Evolutionary conservation across 2,329 filamentous ascomycete species (phyloP).

Genomic region (Claviceps cyperi): DNA sequence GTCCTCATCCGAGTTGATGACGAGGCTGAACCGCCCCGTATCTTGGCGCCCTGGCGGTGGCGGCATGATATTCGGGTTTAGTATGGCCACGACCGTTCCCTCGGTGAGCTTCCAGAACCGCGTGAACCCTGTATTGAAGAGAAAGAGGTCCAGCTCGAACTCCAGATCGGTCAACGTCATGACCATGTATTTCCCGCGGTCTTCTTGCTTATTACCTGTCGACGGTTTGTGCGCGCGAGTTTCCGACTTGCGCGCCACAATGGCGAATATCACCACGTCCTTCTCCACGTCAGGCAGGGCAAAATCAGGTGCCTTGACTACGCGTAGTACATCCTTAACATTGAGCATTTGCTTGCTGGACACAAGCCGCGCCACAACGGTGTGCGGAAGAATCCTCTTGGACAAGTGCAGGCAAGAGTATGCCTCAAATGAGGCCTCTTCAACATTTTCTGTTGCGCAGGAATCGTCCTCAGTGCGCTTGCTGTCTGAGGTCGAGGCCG

Average conservation of each 20-base stretch:
- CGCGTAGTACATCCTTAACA: conserved; percentile 66
- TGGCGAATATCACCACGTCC: conserved; percentile 79
- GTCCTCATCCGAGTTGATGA: conserved; percentile 74
- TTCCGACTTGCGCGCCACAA: conserved; percentile 78
- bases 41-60: conserved; percentile 61
- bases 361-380: conserved; percentile 63
- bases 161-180: conserved; percentile 76
- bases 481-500: neutral
- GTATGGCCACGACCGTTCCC: conserved; percentile 80
- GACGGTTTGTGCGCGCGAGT: conserved; percentile 47
- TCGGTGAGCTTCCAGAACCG: conserved; percentile 88
- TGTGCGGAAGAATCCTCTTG: conserved; percentile 69
- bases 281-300: conserved; percentile 68
- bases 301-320: conserved; percentile 71
- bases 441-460: conserved; percentile 9
- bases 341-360: conserved; percentile 62
- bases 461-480: conserved; percentile 6
- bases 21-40: conserved; percentile 72
- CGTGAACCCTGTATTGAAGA: conserved; percentile 83
- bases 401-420: conserved; percentile 78
- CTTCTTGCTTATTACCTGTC: conserved; percentile 31
- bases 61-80: conserved; percentile 86
- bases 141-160: conserved; percentile 80
- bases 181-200: conserved; percentile 81
- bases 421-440: conserved; percentile 54